These are phyloP conservation scores for Pseudonectria foliicola DNA, from an alignment of 2,329 filamentous ascomycete species.

Conservation along the genomic window DNA sequence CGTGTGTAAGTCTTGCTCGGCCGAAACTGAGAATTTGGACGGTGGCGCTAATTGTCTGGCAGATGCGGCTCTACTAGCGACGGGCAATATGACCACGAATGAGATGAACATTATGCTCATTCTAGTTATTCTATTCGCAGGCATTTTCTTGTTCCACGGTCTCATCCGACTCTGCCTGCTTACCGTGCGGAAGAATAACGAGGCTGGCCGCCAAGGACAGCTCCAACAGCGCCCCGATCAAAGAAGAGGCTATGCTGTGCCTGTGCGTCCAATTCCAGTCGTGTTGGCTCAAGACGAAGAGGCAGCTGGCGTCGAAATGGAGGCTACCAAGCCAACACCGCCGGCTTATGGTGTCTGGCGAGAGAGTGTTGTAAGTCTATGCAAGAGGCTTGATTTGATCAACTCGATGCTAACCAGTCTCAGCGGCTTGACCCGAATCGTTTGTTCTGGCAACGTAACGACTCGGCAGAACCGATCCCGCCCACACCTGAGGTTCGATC, in stretches of 20 bases:
- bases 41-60: constrained; percentile 3
- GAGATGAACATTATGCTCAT: constrained; percentile 77
- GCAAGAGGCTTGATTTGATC: background rate
- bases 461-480: constrained; percentile 24
- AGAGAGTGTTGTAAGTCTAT: constrained; percentile 64
- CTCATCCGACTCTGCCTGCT: constrained; percentile 67
- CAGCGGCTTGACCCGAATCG: constrained; percentile 73
- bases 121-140: constrained; percentile 64
- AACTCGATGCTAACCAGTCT: background rate
- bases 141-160: constrained; percentile 75
- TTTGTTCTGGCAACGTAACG: constrained; percentile 71
- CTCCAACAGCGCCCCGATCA: constrained; percentile 42
- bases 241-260: constrained; percentile 58
- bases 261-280: constrained; percentile 67
- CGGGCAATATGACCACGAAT: constrained; percentile 53
- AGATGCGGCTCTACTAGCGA: constrained; percentile 70
- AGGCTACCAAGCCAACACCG: constrained; percentile 54
- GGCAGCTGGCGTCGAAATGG: constrained; percentile 47
- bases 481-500: constrained; percentile 18
- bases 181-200: constrained; percentile 41
- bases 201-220: constrained; percentile 12
- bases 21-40: background rate
- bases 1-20: constrained; percentile 51
- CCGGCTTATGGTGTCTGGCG: constrained; percentile 84
- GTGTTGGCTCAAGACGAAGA: constrained; percentile 70